phyloP scores from a whole-genome alignment of 345 rosid genomes.

The Clarkia xantiana region DNA sequence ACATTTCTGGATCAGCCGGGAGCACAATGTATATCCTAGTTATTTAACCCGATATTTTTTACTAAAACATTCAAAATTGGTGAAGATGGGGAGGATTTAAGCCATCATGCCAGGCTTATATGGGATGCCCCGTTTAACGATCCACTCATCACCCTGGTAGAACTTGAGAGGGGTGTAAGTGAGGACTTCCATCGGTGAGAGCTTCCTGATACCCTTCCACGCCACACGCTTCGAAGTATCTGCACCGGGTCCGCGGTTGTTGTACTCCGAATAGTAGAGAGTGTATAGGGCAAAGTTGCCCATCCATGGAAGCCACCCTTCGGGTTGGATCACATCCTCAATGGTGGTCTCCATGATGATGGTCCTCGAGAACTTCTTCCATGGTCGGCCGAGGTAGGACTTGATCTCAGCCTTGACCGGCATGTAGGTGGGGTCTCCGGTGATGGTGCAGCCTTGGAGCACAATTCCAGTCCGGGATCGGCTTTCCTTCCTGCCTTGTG shows the following conservation, averaged over 20 bases:
- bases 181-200: constrained; percentile 13
- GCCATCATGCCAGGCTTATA: constrained; percentile 19
- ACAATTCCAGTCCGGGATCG: constrained; percentile 37
- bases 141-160: constrained; percentile 35
- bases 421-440: constrained; percentile 23
- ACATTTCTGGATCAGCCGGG: too few relatives aligned
- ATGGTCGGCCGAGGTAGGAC: constrained; percentile 59
- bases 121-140: constrained; percentile 29
- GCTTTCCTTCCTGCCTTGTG: constrained; percentile 37
- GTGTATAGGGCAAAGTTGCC: constrained; percentile 34
- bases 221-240: constrained; percentile 19
- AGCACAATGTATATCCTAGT: too few relatives aligned
- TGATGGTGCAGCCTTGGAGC: constrained; percentile 57
- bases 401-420: constrained; percentile 18
- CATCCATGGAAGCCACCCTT: constrained; percentile 56
- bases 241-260: constrained; percentile 67
- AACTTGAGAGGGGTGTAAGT: constrained; percentile 25
- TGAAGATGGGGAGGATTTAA: too few relatives aligned
- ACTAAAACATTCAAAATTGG: too few relatives aligned
- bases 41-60: too few relatives aligned
- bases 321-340: constrained; percentile 31
- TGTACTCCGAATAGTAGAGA: constrained; percentile 37
- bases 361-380: constrained; percentile 44
- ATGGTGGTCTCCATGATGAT: constrained; percentile 50
- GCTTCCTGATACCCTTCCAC: constrained; percentile 49